A percentile compares a stretch with the other conserved stretches of the same genome.
Evolutionary conservation across 345 rosid genomes (phyloP).

Genomic region (Euclidium syriacum): DNA sequence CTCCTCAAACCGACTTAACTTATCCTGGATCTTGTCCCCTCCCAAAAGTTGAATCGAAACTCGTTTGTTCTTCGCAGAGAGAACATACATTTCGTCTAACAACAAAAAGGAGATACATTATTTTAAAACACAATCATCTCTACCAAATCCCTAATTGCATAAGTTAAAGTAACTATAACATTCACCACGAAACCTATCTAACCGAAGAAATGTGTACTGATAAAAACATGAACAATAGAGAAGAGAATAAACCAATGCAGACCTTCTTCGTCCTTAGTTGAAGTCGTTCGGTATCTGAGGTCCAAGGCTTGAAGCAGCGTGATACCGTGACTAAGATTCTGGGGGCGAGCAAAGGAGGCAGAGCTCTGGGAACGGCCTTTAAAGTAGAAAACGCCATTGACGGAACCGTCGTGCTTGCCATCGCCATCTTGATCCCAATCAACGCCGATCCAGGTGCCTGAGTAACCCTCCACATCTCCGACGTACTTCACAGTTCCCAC

Average conservation of each 20-base stretch:
- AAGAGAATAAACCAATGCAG: constrained; percentile 9
- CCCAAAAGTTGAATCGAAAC: constrained; percentile 78
- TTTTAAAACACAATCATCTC: not conserved
- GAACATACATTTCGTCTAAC: constrained; percentile 94
- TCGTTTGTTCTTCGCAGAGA: constrained; percentile 66
- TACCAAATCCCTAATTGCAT: not conserved
- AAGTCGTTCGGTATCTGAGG: constrained; percentile 50
- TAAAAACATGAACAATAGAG: not conserved
- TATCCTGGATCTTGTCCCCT: constrained; percentile 72
- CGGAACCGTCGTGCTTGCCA: constrained; percentile 77
- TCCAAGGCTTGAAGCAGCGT: constrained; percentile 64
- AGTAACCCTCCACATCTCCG: constrained; percentile 59
- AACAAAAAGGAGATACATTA: not conserved
- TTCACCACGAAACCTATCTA: not conserved
- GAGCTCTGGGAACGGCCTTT: constrained; percentile 51
- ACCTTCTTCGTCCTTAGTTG: constrained; percentile 84
- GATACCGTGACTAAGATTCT: constrained; percentile 60
- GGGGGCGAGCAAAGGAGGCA: constrained; percentile 67
- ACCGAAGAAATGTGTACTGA: not conserved
- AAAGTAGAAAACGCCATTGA: constrained; percentile 70
- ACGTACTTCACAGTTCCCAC: constrained; percentile 66
- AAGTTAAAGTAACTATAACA: not conserved
- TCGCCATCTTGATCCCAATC: constrained; percentile 75
- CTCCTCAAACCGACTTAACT: constrained; percentile 71
- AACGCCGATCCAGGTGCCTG: constrained; percentile 75